Base-by-base conservation (phyloP, 345 rosid species). In the Trapa incisa region DNA sequence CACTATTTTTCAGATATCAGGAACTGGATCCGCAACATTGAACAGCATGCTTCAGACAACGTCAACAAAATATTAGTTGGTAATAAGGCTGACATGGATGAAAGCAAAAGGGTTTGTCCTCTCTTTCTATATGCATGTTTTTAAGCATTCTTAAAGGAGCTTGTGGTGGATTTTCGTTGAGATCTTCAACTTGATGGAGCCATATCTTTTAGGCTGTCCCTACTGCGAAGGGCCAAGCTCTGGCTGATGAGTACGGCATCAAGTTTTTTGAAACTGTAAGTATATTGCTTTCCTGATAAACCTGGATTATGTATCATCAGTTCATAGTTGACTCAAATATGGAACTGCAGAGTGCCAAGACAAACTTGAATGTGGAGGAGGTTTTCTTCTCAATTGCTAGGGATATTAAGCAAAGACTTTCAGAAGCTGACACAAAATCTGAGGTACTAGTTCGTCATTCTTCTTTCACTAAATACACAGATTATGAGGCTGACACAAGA, bases 31-130 rank as follows among this genome's bases (percentile, higher is more conserved):
- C 95, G 92, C 84, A 91, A 91, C 75, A 91, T 94, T 37, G 99
- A 94, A 68, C 97, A 91, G 54, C 97, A 94, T 83, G 97, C 97
- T 61, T 91, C 99, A 13, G 96, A 94, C 74, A 91, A 91, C 72
- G 97, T 94, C 65, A 91, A 85, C 89, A 91, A 85, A 80, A 83
- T 91, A 64, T 79, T 94, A 77, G 95, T 94, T 5, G 99, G 97
- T 14, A 94, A 94, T 88, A 94, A 94, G 83, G 99, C 99, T 70
- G 99, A 94, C 75, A 94, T 94, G 97, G 97, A 91, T 71, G 97
- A 94, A 75, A 91, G 95, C 88, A 94, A 89, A 85, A 84, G 96
- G 87, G 97, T 91, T 79, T 63, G 70, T 43, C 68, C 39, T 54
- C 10, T 45, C 48, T 45, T 45, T 45, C 48, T 45, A 45, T 6